Conservation (phyloP, 352 stramenopile species). For the Phytophthora melonis region DNA sequence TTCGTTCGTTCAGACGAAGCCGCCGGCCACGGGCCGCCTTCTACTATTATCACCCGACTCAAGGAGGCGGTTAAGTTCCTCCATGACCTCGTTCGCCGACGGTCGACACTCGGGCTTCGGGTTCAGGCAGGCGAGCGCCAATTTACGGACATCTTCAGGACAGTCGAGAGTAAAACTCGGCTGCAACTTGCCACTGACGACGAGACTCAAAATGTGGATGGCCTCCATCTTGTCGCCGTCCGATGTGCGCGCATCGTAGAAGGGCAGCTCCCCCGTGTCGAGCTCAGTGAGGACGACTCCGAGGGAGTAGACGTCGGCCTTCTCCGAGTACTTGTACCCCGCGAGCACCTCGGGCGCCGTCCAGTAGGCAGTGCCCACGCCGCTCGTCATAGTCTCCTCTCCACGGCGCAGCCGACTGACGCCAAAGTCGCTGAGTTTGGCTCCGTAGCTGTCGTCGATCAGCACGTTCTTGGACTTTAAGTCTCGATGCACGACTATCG, state of each 20-base stretch:
- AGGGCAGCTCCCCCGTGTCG: conserved; percentile 24
- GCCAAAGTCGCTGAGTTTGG: conserved; percentile 23
- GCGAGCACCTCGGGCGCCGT: conserved; percentile 21
- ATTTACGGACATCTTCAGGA: conserved; percentile 14
- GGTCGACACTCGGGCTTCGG: conserved; percentile 37
- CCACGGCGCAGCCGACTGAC: conserved; percentile 12
- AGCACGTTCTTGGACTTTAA: conserved; percentile 27
- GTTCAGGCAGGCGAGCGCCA: conserved; percentile 15
- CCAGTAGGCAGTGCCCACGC: conserved; percentile 20
- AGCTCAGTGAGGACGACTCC: conserved; percentile 21
- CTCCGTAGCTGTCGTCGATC: conserved; percentile 5
- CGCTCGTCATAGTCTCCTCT: conserved; percentile 23
- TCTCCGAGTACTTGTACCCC: conserved; percentile 19
- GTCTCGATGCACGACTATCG: conserved; percentile 21
- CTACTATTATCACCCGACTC: conserved; percentile 9
- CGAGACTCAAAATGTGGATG: conserved; percentile 20
- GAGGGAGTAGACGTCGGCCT: conserved; percentile 26
- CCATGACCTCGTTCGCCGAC: conserved; percentile 39
- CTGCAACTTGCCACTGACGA: conserved; percentile 12
- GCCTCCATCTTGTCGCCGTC: conserved; percentile 21
- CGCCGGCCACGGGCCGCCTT: background rate
- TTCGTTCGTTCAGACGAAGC: conserved; percentile 29
- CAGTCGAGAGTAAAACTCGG: conserved; percentile 24
- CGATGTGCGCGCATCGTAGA: conserved; percentile 22
- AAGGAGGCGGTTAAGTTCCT: conserved; percentile 31